These are phyloP conservation scores for Saturnispora hagleri DNA, from an alignment of 805 yeast genomes.

Conservation along the genomic window DNA sequence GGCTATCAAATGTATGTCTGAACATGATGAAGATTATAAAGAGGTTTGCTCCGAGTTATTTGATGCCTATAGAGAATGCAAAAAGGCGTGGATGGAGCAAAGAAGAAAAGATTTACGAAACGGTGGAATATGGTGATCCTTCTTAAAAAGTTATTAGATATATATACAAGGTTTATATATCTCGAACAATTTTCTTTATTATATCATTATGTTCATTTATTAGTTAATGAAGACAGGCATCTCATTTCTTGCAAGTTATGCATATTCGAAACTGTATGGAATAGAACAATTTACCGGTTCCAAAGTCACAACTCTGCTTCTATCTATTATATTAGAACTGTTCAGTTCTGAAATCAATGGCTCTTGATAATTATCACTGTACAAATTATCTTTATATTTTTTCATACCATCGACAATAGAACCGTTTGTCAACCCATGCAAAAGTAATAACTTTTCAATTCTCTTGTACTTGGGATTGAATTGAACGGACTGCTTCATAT, in stretches of 20 bases:
- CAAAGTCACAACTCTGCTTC: not conserved
- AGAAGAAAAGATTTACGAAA: slow-evolving; percentile 21
- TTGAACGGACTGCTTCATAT: slow-evolving; percentile 1
- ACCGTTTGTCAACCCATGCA: slow-evolving; percentile 23
- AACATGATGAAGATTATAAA: slow-evolving; percentile 61
- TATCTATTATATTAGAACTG: not conserved
- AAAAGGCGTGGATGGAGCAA: slow-evolving; percentile 54
- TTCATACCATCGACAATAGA: slow-evolving; percentile 10
- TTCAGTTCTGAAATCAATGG: not conserved
- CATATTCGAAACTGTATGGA: slow-evolving; percentile 1
- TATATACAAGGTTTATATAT: not conserved
- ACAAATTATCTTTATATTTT: not conserved
- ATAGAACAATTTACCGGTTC: not conserved
- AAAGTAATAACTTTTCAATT: slow-evolving; percentile 20
- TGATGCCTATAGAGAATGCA: slow-evolving; percentile 89
- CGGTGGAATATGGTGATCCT: slow-evolving; percentile 26
- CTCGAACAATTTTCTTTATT: not conserved
- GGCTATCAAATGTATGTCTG: slow-evolving; percentile 74
- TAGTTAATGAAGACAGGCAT: not conserved
- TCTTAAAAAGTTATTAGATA: not conserved
- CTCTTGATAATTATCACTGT: not conserved
- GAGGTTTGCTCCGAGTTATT: slow-evolving; percentile 71
- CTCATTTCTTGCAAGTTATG: not conserved
- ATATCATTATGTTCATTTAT: not conserved
- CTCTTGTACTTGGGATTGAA: slow-evolving; percentile 6